Conservation (phyloP, 257 asterid genomes). For the Buddleja alternifolia region DNA sequence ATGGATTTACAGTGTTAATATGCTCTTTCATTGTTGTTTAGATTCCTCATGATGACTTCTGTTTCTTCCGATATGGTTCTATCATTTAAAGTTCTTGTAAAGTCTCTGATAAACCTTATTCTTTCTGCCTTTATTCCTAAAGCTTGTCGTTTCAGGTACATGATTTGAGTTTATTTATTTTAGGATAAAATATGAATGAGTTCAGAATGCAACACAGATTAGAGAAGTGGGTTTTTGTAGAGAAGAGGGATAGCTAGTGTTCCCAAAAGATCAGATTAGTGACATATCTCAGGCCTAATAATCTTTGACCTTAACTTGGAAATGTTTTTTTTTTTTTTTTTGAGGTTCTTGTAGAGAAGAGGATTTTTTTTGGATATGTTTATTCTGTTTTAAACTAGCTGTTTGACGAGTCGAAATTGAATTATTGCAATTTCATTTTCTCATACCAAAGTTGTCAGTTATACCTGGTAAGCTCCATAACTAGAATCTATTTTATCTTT, state of each 20-base stretch:
- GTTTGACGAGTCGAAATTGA: constrained; percentile 7
- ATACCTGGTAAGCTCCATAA: background rate
- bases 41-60: background rate
- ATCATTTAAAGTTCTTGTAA: background rate
- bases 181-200: background rate
- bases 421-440: background rate
- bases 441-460: background rate
- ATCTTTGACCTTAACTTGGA: background rate
- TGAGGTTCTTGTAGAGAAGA: no score
- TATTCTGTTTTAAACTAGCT: no score
- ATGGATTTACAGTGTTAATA: background rate
- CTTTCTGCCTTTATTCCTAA: background rate
- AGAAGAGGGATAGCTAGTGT: background rate
- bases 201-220: background rate
- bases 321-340: no score
- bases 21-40: constrained; percentile 1
- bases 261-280: background rate
- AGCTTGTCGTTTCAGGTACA: background rate
- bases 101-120: background rate
- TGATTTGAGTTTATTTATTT: background rate
- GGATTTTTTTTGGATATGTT: no score
- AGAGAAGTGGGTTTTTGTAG: background rate
- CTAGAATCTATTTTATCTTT: constrained; percentile 4
- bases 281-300: background rate
- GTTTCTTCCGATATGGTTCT: background rate